Evolutionary conservation across 176 grass and related monocot genomes (phyloP).

Genomic region (Paspalum notatum): DNA sequence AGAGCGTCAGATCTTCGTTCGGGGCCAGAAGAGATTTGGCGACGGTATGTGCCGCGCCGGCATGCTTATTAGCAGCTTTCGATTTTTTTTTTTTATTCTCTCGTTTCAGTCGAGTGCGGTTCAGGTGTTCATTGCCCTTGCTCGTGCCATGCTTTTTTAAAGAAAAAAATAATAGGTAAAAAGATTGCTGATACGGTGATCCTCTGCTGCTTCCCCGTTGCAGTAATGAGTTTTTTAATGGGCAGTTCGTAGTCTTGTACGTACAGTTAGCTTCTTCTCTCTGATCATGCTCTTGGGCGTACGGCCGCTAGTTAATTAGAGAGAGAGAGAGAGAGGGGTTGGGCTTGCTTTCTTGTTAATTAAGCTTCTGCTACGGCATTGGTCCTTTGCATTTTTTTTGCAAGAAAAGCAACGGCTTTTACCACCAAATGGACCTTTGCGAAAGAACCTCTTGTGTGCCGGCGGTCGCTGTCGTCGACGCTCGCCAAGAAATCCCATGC

Average conservation of each 20-base stretch:
- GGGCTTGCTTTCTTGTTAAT: conserved; percentile 17
- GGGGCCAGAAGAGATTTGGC: conserved; percentile 38
- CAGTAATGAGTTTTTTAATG: conserved; percentile 10
- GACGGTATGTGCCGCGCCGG: conserved; percentile 15
- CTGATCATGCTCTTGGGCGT: conserved; percentile 15
- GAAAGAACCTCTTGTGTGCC: background rate
- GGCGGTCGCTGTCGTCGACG: conserved; percentile 26
- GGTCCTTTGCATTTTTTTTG: background rate
- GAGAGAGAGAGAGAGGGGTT: background rate
- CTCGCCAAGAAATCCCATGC: background rate
- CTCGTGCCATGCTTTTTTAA: background rate
- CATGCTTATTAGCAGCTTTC: background rate
- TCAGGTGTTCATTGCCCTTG: background rate
- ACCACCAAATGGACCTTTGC: background rate
- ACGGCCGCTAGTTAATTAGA: background rate
- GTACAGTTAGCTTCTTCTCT: background rate
- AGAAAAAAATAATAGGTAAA: background rate
- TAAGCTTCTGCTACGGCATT: background rate
- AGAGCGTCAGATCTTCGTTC: conserved; percentile 59
- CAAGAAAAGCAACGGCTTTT: conserved; percentile 6
- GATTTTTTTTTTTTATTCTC: background rate
- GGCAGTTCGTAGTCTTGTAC: background rate
- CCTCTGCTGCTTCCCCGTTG: background rate
- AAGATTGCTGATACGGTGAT: background rate
- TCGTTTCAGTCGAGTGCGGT: background rate